A percentile compares a stretch with the other conserved stretches of the same genome.
Evolutionary conservation across 768 basidiomycete species (phyloP).

Genomic region (Lepiota subincarnata): DNA sequence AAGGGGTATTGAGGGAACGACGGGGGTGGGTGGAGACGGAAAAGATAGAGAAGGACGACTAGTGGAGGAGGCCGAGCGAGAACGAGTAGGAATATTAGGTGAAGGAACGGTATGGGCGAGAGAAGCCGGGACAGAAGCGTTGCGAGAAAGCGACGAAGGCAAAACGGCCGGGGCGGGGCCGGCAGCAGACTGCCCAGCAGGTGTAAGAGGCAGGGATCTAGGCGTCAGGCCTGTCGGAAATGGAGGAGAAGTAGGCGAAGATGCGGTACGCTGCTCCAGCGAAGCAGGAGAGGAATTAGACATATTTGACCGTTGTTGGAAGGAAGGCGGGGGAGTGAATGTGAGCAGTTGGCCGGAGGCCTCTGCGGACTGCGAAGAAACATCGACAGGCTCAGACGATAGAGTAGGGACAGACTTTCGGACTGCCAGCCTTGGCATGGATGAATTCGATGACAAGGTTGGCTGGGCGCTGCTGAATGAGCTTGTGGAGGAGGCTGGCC

Average conservation of each 20-base stretch:
- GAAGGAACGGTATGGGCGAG: background rate
- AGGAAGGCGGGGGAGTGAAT: background rate
- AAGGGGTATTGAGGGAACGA: constrained; percentile 11
- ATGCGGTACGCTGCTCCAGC: background rate
- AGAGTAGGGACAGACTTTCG: too few species aligned
- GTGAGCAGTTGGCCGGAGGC: background rate
- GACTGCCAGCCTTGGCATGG: background rate
- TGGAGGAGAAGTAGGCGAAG: background rate
- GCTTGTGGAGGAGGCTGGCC: background rate
- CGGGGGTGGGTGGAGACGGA: constrained; percentile 8
- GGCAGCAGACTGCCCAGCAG: background rate
- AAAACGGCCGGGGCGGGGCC: background rate
- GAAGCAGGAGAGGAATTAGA: background rate
- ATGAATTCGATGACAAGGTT: background rate
- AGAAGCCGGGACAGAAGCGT: constrained; percentile 3
- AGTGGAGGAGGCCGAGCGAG: background rate
- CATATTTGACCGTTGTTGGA: background rate
- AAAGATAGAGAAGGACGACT: constrained; percentile 8
- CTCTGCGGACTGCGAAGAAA: background rate
- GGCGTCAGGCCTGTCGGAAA: too few species aligned
- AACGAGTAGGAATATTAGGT: constrained; percentile 2
- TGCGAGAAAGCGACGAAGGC: constrained; percentile 2
- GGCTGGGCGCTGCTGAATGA: background rate
- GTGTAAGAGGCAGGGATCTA: background rate
- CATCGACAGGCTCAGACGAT: too few species aligned